phyloP scores from a whole-genome alignment of 257 asterid genomes.

The Solanum virginianum region DNA sequence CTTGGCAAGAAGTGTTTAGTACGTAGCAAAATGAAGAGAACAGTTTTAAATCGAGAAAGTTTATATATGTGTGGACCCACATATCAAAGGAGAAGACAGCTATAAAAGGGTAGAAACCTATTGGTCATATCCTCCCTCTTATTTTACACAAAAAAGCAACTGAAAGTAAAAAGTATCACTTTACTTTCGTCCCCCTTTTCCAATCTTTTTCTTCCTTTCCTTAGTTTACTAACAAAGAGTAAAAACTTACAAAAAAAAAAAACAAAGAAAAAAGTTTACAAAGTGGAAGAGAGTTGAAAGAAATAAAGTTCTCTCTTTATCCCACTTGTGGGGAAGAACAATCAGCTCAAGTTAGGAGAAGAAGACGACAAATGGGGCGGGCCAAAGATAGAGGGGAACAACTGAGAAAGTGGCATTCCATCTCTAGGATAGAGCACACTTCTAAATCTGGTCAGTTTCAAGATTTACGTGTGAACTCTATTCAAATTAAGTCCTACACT shows the following conservation, averaged over 20 bases:
- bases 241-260: neutral
- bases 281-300: neutral
- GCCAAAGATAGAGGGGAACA: neutral
- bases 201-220: neutral
- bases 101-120: neutral
- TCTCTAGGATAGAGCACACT: neutral
- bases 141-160: neutral
- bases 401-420: neutral
- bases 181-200: neutral
- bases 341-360: neutral
- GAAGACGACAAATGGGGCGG: neutral
- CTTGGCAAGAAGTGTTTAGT: neutral
- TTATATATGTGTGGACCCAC: neutral
- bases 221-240: neutral
- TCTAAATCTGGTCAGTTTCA: neutral
- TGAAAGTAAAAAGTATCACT: neutral
- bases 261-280: neutral
- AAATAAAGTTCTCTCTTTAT: neutral
- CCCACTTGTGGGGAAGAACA: neutral
- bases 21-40: neutral
- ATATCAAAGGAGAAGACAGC: neutral
- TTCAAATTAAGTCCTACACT: neutral
- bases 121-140: neutral
- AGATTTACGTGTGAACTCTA: neutral
- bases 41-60: neutral